phyloP scores from a whole-genome alignment of 1,284 basidiomycete species.

The Chondrostereum purpureum region DNA sequence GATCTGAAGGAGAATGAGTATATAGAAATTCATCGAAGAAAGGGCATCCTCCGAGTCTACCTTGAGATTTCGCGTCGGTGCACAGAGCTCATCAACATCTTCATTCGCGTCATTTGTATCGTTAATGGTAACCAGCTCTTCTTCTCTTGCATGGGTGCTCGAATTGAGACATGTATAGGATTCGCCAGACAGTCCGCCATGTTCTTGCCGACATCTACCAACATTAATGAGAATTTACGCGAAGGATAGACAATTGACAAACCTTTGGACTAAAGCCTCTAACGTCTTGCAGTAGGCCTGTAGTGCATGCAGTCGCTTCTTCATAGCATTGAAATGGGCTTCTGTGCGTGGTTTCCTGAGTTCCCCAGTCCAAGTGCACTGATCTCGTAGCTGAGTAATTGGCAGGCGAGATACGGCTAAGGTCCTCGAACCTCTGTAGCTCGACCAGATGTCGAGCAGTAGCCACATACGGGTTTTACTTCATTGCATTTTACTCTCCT shows the following conservation, averaged over 20 bases:
- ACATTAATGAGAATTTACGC: no score
- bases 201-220: conserved; percentile 31
- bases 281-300: conserved; percentile 39
- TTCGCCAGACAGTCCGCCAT: conserved; percentile 25
- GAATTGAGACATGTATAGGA: conserved; percentile 24
- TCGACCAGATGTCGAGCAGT: no score
- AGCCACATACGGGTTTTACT: conserved; percentile 13
- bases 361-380: conserved; percentile 18
- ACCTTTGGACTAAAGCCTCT: conserved; percentile 37
- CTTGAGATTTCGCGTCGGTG: conserved; percentile 31
- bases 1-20: conserved; percentile 18
- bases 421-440: no score
- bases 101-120: no score
- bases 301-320: conserved; percentile 31
- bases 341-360: conserved; percentile 15
- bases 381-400: conserved; percentile 1
- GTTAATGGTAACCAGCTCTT: no score
- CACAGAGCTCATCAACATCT: conserved; percentile 25
- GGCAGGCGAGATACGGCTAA: no score
- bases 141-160: no score
- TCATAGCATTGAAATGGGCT: conserved; percentile 19
- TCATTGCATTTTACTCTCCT: conserved; percentile 20
- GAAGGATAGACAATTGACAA: no score
- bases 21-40: no score
- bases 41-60: no score